These are phyloP conservation scores for Climacium dendroides DNA, from an alignment of 225 moss, liverwort and hornwort species.

Conservation along the genomic window DNA sequence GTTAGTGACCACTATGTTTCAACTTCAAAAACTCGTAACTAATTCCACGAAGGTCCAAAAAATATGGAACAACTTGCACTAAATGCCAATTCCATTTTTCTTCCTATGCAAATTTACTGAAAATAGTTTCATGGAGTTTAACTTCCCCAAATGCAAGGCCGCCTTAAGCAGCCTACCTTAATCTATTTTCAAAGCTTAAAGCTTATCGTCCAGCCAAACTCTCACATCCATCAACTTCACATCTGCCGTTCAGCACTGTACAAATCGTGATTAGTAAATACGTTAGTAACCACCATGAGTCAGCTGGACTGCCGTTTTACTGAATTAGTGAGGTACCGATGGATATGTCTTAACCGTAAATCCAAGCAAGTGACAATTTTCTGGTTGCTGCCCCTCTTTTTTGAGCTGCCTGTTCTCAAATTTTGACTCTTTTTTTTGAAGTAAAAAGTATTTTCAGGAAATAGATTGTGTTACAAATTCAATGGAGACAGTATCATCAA, in stretches of 20 bases:
- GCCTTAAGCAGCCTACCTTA: neutral
- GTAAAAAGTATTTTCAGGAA: no score
- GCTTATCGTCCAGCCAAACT: neutral
- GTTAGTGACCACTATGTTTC: accelerated
- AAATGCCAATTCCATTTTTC: neutral
- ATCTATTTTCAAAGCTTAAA: neutral
- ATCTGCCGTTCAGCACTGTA: neutral
- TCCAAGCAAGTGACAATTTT: no score
- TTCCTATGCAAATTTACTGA: no score
- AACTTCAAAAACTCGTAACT: neutral
- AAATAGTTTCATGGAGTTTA: no score
- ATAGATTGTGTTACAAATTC: no score
- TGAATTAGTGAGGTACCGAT: neutral
- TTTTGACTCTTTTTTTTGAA: no score
- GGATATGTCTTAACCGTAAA: neutral
- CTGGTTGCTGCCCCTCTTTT: no score
- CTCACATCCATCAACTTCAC: neutral
- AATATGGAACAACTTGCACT: accelerated
- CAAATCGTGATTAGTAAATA: neutral
- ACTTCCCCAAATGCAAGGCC: no score
- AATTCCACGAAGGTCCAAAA: neutral
- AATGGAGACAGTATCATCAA: no score
- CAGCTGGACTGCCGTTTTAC: neutral
- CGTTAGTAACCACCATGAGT: neutral
- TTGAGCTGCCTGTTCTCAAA: no score